Evolutionary conservation across 2,329 filamentous ascomycete genomes (phyloP).

Genomic region (Rhynchosporium agropyri): DNA sequence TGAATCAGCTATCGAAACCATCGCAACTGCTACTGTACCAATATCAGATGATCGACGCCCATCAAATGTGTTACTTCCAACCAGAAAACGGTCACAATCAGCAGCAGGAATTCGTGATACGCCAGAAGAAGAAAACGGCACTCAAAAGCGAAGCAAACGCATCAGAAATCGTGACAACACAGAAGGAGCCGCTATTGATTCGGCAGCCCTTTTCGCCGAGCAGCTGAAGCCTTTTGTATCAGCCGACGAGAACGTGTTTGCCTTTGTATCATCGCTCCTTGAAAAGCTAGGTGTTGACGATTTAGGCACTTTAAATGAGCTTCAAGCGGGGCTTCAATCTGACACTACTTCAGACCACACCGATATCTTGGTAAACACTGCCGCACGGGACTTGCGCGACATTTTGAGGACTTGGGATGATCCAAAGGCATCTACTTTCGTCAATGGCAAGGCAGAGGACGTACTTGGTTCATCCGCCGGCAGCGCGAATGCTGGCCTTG

Average conservation of each 20-base stretch:
- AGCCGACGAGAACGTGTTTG: conserved; percentile 41
- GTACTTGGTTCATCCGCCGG: conserved; percentile 39
- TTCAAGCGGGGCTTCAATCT: conserved; percentile 35
- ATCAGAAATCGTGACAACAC: conserved; percentile 62
- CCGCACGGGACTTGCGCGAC: conserved; percentile 44
- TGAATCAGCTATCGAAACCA: conserved; percentile 27
- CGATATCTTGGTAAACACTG: conserved; percentile 36
- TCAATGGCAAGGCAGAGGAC: conserved; percentile 40
- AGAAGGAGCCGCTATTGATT: conserved; percentile 52
- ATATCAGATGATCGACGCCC: conserved; percentile 28
- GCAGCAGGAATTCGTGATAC: conserved; percentile 59
- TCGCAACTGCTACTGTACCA: conserved; percentile 33
- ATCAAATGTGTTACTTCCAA: conserved; percentile 38
- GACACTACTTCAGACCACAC: conserved; percentile 26
- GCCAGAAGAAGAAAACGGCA: conserved; percentile 58
- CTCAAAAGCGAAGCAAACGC: conserved; percentile 66
- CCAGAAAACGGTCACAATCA: conserved; percentile 65
- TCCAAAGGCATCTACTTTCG: conserved; percentile 42
- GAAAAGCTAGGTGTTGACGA: conserved; percentile 39
- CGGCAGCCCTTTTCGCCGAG: conserved; percentile 54
- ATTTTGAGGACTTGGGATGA: conserved; percentile 46
- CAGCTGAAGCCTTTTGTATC: conserved; percentile 50
- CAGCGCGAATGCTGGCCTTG: conserved; percentile 50
- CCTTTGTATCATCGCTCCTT: conserved; percentile 37
- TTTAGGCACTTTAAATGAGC: conserved; percentile 37